A percentile compares a stretch with the other conserved stretches of the same genome.
phyloP scores from a whole-genome alignment of 371 early-diverging fungal species.

The Globomyces sp. region DNA sequence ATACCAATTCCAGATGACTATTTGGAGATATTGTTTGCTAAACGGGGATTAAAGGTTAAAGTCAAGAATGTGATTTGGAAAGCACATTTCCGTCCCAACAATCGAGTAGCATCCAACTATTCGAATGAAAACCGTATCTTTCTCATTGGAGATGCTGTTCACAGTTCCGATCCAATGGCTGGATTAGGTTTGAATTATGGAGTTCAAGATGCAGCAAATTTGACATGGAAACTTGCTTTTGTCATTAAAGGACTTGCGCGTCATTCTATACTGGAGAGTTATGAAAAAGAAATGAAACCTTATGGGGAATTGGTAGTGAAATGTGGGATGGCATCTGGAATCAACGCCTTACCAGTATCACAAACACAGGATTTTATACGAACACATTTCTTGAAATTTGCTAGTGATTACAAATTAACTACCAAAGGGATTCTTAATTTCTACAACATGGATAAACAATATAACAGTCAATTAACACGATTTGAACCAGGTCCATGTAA shows the following conservation, averaged over 20 bases:
- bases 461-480: no score
- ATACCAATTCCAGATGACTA: neutral
- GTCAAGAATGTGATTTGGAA: constrained; percentile 8
- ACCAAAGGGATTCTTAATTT: no score
- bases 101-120: neutral
- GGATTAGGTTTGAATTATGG: constrained; percentile 48
- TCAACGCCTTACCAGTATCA: no score
- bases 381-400: no score
- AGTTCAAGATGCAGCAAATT: constrained; percentile 48
- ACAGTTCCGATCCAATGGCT: constrained; percentile 11
- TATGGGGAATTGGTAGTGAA: constrained; percentile 12
- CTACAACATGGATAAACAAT: no score
- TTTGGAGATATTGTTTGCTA: neutral
- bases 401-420: no score
- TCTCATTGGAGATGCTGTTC: constrained; percentile 49
- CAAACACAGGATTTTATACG: no score
- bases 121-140: constrained; percentile 23
- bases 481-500: no score
- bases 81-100: neutral
- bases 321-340: no score
- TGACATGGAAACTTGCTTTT: constrained; percentile 49
- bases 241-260: constrained; percentile 20
- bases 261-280: constrained; percentile 16
- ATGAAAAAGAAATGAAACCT: constrained; percentile 22
- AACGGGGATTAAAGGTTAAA: neutral